Base-by-base conservation (phyloP, 2,329 filamentous ascomycete species). In the Colletotrichum simmondsii region DNA sequence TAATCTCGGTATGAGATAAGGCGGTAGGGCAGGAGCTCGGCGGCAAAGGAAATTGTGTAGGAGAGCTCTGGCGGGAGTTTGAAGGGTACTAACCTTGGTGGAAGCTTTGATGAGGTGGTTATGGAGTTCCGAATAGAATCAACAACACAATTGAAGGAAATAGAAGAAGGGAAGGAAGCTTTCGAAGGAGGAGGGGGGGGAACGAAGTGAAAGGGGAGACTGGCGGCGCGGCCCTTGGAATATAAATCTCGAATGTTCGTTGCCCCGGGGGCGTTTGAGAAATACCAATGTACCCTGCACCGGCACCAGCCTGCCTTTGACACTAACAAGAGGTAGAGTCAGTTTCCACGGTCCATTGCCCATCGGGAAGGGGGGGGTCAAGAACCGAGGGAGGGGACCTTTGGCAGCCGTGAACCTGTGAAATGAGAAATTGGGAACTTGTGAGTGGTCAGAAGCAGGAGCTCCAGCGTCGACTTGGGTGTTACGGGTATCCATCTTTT, bases 191-290 rank as follows among this genome's bases (percentile, higher is more conserved):
- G n/a, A n/a, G 16, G 49, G 22, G 22, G 58, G 67, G 10, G 5
- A 28, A 14, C n/a, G 32, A 49, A 58, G 60, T 61, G 60, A 7
- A 42, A 19, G 64, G 59, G 42, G 59, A 69, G 32, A 30, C 42
- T 10, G 42, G 24, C 22, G 22, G 22, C 28, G 24, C 22, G 22
- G 22, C 28, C 24, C 42, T 49, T 49, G 19, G 30, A 72, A 57
- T 68, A 68, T 49, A 65, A 67, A 60, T 57, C 37, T n/a, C 54
- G 52, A 72, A 57, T 61, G 30, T 57, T 65, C 65, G 63, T 65
- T 64, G 49, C 69, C 59, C 70, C 60, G 60, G 70, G 66, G 70
- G 60, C 66, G 66, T 72, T 72, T 72, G 70, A 70, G 70, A 72
- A 70, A 49, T 54, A 58, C 57, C 57, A 57, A 46, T 58, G 53